Evolutionary conservation across 257 asterid genomes (phyloP), one percentile per base, ranked within the genome.

Genomic region (Gentiana macrophylla): DNA sequence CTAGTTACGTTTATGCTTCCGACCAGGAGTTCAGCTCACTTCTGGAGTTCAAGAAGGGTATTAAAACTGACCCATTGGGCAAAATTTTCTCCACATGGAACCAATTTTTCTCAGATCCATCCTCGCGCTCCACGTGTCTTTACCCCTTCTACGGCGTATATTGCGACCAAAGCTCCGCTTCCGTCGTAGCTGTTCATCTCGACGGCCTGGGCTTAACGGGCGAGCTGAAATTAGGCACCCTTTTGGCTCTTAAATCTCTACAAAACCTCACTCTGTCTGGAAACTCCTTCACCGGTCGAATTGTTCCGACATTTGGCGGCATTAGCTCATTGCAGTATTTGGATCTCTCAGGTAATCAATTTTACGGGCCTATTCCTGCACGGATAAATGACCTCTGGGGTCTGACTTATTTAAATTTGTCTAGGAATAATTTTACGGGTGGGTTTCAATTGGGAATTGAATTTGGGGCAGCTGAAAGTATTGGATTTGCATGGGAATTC

Each of bases 21-120:
- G 80, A 72, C 37, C 82, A 71, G 0, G 95, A 88, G 74, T 55
- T 83, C 70, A 76, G 84, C 64, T 81, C 97, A 68, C 88, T 88
- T 6, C 66, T 88, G 32, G 97, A 88, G 80, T 88, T 88, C 82
- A 76, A 49, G 48, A 88, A 85, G 62, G 97, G 95, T 35, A 79
- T 88, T 57, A 77, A 83, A 69, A 55, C 66, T 32, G 97, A 88
- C 84, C 91, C 94, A 44, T 62, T 84, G 3, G 52, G 65, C 43
- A 70, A 35, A 61, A 55, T 88, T 70, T 70, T 68, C 82, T 69
- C 73, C 64, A 57, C 91, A 9, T 88, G 97, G 97, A 67, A 32
- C 49, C 62, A 54, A 53, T 36, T 57, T 37, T 45, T 44, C 41
- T 70, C 74, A 61, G 71, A 77, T 74, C 77, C 66, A 57, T 48